Evolutionary conservation across 2,329 filamentous ascomycete species (phyloP).

Genomic region (Mollisiaceae sp.): DNA sequence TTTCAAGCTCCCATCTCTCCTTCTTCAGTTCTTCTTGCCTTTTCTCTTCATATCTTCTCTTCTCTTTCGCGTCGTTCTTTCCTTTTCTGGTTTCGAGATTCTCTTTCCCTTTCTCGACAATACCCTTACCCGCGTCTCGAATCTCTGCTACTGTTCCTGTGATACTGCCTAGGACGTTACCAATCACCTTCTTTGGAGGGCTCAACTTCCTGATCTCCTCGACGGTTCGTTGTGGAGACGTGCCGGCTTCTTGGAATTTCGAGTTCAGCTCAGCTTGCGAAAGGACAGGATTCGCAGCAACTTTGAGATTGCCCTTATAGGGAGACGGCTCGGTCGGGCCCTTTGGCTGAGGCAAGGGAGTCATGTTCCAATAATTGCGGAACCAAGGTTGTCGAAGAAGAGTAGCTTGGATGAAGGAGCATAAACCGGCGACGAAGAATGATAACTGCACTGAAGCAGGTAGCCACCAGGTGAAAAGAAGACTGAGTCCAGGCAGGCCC

Average conservation of each 20-base stretch:
- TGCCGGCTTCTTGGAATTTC: slow-evolving; percentile 25
- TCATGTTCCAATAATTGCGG: slow-evolving; percentile 47
- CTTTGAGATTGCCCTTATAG: slow-evolving; percentile 27
- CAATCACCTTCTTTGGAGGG: slow-evolving; percentile 22
- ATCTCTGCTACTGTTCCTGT: slow-evolving; percentile 38
- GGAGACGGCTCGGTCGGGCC: slow-evolving; percentile 16
- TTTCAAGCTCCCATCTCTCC: slow-evolving; percentile 20
- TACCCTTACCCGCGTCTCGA: slow-evolving; percentile 40
- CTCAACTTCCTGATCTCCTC: slow-evolving; percentile 31
- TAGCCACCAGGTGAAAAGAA: slow-evolving; percentile 55
- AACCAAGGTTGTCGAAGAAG: slow-evolving; percentile 49
- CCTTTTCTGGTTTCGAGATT: slow-evolving; percentile 34
- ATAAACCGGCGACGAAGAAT: slow-evolving; percentile 55
- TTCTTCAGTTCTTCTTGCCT: slow-evolving; percentile 27
- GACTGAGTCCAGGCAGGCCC: slow-evolving; percentile 57
- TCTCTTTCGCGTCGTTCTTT: slow-evolving; percentile 25
- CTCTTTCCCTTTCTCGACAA: slow-evolving; percentile 41
- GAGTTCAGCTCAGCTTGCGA: slow-evolving; percentile 24
- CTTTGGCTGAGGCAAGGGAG: slow-evolving; percentile 9
- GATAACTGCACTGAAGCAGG: slow-evolving; percentile 63
- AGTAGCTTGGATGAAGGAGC: slow-evolving; percentile 50
- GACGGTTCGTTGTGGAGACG: neutral
- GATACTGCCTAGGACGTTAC: slow-evolving; percentile 39
- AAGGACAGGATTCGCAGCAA: slow-evolving; percentile 25
- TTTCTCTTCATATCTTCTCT: slow-evolving; percentile 33